A percentile compares a stretch with the other conserved stretches of the same genome.
phyloP scores from a whole-genome alignment of 139 green algal species.

The Picocystis salinarum region DNA sequence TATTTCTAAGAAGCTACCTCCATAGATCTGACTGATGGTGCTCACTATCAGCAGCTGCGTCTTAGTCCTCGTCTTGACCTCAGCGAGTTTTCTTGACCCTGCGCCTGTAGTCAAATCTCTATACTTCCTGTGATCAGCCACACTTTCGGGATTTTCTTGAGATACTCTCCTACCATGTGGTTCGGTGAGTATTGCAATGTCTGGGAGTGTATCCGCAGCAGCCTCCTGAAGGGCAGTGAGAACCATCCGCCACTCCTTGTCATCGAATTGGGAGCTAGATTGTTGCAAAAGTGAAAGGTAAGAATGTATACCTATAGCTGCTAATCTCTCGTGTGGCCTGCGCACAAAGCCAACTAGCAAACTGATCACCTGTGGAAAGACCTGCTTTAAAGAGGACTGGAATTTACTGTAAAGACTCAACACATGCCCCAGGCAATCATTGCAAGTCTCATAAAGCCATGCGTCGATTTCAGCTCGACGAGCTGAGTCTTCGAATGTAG shows the following conservation, averaged over 20 bases:
- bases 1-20: neutral
- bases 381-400: slow-evolving; percentile 23
- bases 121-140: neutral
- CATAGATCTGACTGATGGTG: slow-evolving; percentile 7
- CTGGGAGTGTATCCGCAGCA: slow-evolving; percentile 28
- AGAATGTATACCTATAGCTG: slow-evolving; percentile 71
- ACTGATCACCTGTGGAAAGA: slow-evolving; percentile 5
- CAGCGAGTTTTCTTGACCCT: neutral
- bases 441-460: slow-evolving; percentile 97
- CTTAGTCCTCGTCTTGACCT: slow-evolving; percentile 4
- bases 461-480: slow-evolving; percentile 16
- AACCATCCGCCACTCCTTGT: slow-evolving; percentile 34
- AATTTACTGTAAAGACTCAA: slow-evolving; percentile 81
- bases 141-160: neutral
- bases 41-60: neutral
- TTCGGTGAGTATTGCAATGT: slow-evolving; percentile 13
- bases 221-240: slow-evolving; percentile 23
- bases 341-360: slow-evolving; percentile 44
- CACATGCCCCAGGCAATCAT: slow-evolving; percentile 82
- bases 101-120: slow-evolving; percentile 1
- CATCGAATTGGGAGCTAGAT: slow-evolving; percentile 22
- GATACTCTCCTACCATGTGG: neutral
- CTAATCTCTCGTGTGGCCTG: slow-evolving; percentile 63
- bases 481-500: slow-evolving; percentile 53
- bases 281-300: slow-evolving; percentile 46